Evolutionary conservation across 2,329 filamentous ascomycete species (phyloP).

Genomic region (Geosmithia morbida): DNA sequence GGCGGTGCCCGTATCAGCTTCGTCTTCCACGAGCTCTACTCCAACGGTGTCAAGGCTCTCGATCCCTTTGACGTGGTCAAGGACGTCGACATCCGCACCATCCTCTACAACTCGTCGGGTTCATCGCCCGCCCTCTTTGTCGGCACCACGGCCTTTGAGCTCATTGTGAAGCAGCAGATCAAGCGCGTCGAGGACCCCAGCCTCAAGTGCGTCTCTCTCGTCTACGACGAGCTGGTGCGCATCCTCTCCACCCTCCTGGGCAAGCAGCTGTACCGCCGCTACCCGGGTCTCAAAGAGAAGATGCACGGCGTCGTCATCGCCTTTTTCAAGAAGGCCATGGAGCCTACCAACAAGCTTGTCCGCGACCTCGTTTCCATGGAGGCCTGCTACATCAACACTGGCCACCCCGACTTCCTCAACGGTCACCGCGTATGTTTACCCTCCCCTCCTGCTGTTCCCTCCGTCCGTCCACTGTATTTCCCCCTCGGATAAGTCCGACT

Average conservation of each 20-base stretch:
- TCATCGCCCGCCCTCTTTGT: conserved; percentile 94
- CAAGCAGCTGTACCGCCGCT: conserved; percentile 83
- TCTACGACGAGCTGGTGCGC: conserved; percentile 93
- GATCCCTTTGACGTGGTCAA: conserved; percentile 97
- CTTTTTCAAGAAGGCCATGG: conserved; percentile 98
- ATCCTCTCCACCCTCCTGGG: conserved; percentile 81
- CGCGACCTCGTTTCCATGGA: conserved; percentile 91
- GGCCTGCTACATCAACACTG: conserved; percentile 94
- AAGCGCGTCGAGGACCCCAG: conserved; percentile 92
- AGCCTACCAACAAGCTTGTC: conserved; percentile 95
- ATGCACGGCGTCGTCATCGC: conserved; percentile 81
- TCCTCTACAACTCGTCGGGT: conserved; percentile 98
- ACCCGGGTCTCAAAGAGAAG: conserved; percentile 92
- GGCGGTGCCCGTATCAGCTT: conserved; percentile 97
- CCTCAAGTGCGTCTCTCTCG: conserved; percentile 90
- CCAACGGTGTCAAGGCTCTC: conserved; percentile 92
- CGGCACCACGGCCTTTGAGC: conserved; percentile 92
- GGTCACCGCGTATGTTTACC: conserved; percentile 60
- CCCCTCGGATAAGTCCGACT: too few relatives aligned
- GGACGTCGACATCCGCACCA: conserved; percentile 92
- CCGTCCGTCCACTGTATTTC: conserved; percentile 4
- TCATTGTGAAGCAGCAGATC: conserved; percentile 98
- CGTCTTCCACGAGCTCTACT: conserved; percentile 96
- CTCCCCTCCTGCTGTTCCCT: conserved; percentile 4
- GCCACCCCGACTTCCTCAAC: conserved; percentile 94